These are phyloP conservation scores for Naganishia sp. DNA, from an alignment of 1,284 basidiomycete genomes.

Conservation along the genomic window DNA sequence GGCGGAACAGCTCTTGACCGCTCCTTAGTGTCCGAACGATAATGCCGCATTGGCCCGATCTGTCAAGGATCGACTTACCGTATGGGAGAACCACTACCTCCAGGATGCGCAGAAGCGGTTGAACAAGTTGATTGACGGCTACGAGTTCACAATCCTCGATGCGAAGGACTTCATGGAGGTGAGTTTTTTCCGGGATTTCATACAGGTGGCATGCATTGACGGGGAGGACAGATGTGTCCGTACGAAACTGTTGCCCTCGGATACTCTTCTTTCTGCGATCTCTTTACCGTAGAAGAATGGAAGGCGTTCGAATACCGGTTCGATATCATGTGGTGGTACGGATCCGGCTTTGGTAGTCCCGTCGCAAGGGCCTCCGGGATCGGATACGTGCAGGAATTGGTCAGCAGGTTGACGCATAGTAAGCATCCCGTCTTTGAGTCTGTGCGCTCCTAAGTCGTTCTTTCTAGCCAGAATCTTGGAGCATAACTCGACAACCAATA, in stretches of 20 bases:
- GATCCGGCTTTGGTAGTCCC: constrained; percentile 50
- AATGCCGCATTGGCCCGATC: constrained; percentile 34
- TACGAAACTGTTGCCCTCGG: constrained; percentile 56
- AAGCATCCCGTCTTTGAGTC: constrained; percentile 9
- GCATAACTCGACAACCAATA: constrained; percentile 62
- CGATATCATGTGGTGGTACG: constrained; percentile 56
- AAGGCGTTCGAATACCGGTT: constrained; percentile 62
- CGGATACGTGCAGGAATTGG: constrained; percentile 55
- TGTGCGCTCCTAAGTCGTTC: not conserved
- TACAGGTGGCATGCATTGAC: not conserved
- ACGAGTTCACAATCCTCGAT: constrained; percentile 69
- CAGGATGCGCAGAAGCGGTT: constrained; percentile 66
- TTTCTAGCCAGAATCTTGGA: constrained; percentile 56
- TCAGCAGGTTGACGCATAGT: constrained; percentile 52
- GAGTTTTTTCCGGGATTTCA: constrained; percentile 5
- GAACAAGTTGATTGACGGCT: constrained; percentile 63
- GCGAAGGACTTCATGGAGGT: constrained; percentile 53
- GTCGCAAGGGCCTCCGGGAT: constrained; percentile 52
- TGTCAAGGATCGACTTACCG: constrained; percentile 39
- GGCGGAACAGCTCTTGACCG: not conserved
- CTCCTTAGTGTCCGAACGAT: constrained; percentile 39
- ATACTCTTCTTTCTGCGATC: constrained; percentile 57
- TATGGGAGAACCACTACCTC: constrained; percentile 74
- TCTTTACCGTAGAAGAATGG: constrained; percentile 70
- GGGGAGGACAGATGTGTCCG: constrained; percentile 36